Evolutionary conservation across 305 asterid species (phyloP).

Genomic region (Rubia peregrina): DNA sequence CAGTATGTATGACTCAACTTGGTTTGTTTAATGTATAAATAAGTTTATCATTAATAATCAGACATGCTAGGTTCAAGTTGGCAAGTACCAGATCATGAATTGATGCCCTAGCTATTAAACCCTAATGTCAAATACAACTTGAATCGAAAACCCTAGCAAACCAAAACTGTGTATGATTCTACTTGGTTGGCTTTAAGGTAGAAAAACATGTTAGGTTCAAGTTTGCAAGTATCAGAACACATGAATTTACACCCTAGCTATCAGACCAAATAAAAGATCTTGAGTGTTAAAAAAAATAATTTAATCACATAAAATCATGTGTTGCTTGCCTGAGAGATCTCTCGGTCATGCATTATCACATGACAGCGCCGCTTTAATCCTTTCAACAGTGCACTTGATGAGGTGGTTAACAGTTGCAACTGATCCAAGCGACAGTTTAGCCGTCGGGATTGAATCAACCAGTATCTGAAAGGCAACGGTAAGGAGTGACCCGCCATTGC

Average conservation of each 20-base stretch:
- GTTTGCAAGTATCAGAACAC: too few species aligned
- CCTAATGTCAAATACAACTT: background rate
- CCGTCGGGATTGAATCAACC: slow-evolving; percentile 88
- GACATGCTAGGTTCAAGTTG: background rate
- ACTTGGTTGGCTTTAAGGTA: background rate
- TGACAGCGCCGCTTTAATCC: slow-evolving; percentile 71
- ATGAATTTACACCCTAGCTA: too few species aligned
- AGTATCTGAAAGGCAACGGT: slow-evolving; percentile 89
- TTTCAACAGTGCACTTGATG: slow-evolving; percentile 91
- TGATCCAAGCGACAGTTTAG: slow-evolving; percentile 82
- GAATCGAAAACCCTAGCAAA: background rate
- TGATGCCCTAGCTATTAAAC: too few species aligned
- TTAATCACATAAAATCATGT: background rate
- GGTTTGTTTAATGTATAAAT: too few species aligned
- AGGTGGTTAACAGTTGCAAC: slow-evolving; percentile 93
- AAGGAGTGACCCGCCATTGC: slow-evolving; percentile 61
- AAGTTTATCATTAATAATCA: background rate
- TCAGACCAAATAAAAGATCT: too few species aligned
- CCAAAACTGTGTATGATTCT: background rate
- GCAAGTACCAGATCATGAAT: background rate
- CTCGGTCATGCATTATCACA: slow-evolving; percentile 44
- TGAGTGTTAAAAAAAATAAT: background rate
- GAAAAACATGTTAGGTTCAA: background rate
- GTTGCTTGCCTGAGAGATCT: background rate
- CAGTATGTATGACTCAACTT: too few species aligned